Evolutionary conservation across 1,139 yeast species (phyloP).

Genomic region (Candida sp.): DNA sequence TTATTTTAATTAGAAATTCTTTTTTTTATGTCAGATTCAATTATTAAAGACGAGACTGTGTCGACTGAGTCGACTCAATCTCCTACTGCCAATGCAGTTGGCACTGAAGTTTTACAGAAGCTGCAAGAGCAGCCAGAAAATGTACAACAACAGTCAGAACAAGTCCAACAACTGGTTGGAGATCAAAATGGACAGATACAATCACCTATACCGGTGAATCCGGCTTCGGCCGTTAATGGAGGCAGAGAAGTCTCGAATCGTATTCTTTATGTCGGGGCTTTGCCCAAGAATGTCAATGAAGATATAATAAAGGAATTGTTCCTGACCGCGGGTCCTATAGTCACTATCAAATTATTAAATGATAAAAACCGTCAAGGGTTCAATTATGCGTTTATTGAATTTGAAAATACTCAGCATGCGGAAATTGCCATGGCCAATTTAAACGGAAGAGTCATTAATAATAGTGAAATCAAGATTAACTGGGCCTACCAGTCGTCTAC

Average conservation of each 20-base stretch:
- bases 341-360: constrained; percentile 63
- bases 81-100: neutral
- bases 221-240: constrained; percentile 74
- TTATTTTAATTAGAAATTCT: too few relatives aligned
- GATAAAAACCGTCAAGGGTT: constrained; percentile 74
- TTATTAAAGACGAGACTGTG: neutral
- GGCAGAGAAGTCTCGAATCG: constrained; percentile 76
- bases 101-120: too few relatives aligned
- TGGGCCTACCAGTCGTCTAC: constrained; percentile 78
- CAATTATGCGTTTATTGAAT: constrained; percentile 85
- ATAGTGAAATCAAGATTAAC: constrained; percentile 59
- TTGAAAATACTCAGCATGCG: constrained; percentile 56
- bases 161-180: neutral
- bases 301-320: constrained; percentile 60
- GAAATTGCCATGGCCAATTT: constrained; percentile 58
- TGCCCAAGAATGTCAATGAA: constrained; percentile 65
- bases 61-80: constrained; percentile 1
- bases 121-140: constrained; percentile 9
- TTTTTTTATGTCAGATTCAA: neutral
- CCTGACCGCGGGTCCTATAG: constrained; percentile 56
- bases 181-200: constrained; percentile 3
- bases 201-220: constrained; percentile 17
- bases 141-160: constrained; percentile 13
- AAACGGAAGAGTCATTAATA: constrained; percentile 53
- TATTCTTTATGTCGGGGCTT: constrained; percentile 74